A percentile compares a stretch with the other conserved stretches of the same genome.
Conservation (phyloP, 2,329 filamentous ascomycete species). For the Botrytis pseudocinerea region DNA sequence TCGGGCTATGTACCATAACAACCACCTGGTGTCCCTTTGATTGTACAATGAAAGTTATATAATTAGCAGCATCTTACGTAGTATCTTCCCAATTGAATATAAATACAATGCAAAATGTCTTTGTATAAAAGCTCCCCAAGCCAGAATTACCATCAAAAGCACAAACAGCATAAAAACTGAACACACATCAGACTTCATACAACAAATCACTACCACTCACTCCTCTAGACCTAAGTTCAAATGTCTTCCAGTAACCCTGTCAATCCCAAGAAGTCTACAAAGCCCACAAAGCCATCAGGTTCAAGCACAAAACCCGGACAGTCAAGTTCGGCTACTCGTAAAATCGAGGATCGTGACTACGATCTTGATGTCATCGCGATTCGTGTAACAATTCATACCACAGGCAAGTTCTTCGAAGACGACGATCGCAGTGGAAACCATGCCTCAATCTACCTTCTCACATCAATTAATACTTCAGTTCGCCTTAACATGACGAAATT, state of each 20-base stretch:
- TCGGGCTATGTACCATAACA: background rate
- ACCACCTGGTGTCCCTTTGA: background rate
- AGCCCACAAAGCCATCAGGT: background rate
- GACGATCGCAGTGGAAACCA: background rate
- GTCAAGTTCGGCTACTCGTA: background rate
- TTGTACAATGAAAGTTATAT: background rate
- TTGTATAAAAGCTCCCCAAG: background rate
- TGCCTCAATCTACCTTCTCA: background rate
- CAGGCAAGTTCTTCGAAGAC: background rate
- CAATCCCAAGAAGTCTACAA: background rate
- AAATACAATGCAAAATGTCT: background rate
- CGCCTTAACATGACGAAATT: background rate
- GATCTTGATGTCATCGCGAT: background rate
- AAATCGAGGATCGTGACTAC: background rate
- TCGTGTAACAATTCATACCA: background rate
- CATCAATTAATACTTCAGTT: background rate
- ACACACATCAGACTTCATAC: too few species aligned
- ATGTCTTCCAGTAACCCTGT: background rate
- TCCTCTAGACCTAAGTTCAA: too few species aligned
- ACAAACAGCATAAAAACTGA: background rate
- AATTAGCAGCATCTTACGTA: background rate
- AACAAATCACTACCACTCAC: too few species aligned
- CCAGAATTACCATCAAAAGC: background rate
- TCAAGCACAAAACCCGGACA: background rate
- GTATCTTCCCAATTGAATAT: background rate